Evolutionary conservation across 495 filamentous ascomycete species (phyloP), one percentile per base, ranked within the genome.

Genomic region (Cetradonia linearis): DNA sequence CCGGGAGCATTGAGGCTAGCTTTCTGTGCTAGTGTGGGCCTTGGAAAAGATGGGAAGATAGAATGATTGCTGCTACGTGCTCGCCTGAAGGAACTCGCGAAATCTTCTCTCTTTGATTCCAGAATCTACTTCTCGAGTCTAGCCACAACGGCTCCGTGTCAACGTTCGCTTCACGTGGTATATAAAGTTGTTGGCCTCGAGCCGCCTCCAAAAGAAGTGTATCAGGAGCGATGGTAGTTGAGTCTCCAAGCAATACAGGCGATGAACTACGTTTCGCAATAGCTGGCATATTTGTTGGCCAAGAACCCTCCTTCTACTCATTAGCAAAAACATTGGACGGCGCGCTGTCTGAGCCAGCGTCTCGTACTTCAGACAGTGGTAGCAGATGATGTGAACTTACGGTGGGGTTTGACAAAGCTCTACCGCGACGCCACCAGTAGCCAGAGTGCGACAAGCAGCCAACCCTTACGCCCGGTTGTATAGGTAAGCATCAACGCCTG

Each of bases 1-100:
- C 67, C 64, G 2, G 65, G 56, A n/a, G 53, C 48, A 37, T 40
- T 70, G 68, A 63, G 65, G 53, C 27, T 68, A 20, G 62, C 60
- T 5, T 68, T 70, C 25, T 65, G 65, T 56, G 27, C 61, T 27
- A 65, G 60, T 8, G 52, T 67, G 14, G 68, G 70, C 6, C 49
- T 70, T 53, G 60, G 62, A 8, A 61, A 58, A 44, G 34, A 42
- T 33, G 28, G 31, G 5, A 54, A 54, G 31, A 34, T 23, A 5
- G 50, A 54, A 36, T 54, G n/a, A 54, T 34, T 7, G 50, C 13
- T 9, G 30, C 18, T 18, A 54, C 8, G 18, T n/a, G 18, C 31
- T 11, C 20, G 18, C 18, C 2, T 36, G 50, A 46, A 13, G 42
- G 9, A 46, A 11, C 42, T 25, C 7, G 11, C n/a, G 42, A 10